phyloP scores from a whole-genome alignment of 805 yeast genomes.

The Kluyveromyces lactis region DNA sequence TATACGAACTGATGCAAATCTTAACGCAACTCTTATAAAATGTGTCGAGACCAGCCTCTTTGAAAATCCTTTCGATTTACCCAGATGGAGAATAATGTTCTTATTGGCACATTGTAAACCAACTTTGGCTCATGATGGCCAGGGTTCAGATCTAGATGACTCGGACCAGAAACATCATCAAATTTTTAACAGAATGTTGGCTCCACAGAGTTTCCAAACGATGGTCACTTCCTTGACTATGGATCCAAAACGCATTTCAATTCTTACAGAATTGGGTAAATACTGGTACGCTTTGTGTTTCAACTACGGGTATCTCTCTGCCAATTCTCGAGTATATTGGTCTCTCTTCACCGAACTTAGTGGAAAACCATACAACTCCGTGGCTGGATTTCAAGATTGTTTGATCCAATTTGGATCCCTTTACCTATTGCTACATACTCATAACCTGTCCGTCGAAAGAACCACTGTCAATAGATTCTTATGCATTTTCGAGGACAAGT shows the following conservation, averaged over 20 bases:
- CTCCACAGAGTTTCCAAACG: slow-evolving; percentile 4
- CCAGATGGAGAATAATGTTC: slow-evolving; percentile 9
- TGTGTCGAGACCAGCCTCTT: slow-evolving; percentile 6
- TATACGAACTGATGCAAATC: slow-evolving; percentile 1
- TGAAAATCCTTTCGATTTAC: slow-evolving; percentile 2
- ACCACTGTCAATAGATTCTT: slow-evolving; percentile 6
- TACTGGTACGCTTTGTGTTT: slow-evolving; percentile 11
- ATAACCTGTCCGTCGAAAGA: slow-evolving; percentile 4
- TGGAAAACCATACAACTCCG: slow-evolving; percentile 3
- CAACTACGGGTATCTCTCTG: slow-evolving; percentile 6
- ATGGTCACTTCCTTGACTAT: slow-evolving; percentile 1
- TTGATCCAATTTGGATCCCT: slow-evolving; percentile 9
- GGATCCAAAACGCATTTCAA: not conserved
- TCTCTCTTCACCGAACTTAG: slow-evolving; percentile 4
- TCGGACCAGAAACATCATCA: too few relatives aligned
- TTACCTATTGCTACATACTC: slow-evolving; percentile 6
- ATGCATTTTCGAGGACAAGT: slow-evolving; percentile 4
- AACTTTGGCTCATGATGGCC: not conserved
- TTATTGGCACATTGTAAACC: slow-evolving; percentile 7
- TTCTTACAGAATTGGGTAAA: slow-evolving; percentile 9
- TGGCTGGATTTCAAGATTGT: slow-evolving; percentile 4
- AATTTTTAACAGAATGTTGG: slow-evolving; percentile 4
- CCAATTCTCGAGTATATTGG: slow-evolving; percentile 5
- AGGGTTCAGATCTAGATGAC: too few relatives aligned
- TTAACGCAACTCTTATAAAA: not conserved